These are phyloP conservation scores for Aspergillus pseudotamarii DNA, from an alignment of 2,329 filamentous ascomycete species.

Conservation along the genomic window DNA sequence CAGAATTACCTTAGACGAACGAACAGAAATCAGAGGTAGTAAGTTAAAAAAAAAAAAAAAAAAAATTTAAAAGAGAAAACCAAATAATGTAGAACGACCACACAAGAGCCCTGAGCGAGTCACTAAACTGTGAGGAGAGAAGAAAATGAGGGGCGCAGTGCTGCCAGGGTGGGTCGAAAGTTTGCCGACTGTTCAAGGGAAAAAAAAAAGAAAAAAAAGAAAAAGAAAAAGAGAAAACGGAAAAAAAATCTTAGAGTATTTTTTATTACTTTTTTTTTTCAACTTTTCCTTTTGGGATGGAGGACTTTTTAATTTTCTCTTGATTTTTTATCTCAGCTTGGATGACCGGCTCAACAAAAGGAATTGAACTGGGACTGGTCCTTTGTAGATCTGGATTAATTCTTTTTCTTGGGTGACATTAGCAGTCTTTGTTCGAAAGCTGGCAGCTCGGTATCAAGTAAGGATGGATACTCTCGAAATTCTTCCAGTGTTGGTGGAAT, in stretches of 20 bases:
- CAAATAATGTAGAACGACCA: constrained; percentile 7
- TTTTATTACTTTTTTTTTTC: background rate
- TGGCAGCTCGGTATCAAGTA: background rate
- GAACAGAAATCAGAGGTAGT: constrained; percentile 21
- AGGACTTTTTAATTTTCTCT: constrained; percentile 3
- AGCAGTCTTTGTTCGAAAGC: background rate
- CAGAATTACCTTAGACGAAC: constrained; percentile 24
- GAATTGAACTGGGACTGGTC: constrained; percentile 4
- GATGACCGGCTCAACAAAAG: constrained; percentile 8
- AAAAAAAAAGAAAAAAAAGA: background rate
- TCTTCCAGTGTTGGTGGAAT: background rate
- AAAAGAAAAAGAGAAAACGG: too few relatives aligned
- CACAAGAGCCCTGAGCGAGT: constrained; percentile 4
- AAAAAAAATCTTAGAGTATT: background rate
- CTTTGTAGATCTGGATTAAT: constrained; percentile 19
- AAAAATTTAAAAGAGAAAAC: constrained; percentile 4
- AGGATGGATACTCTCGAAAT: background rate
- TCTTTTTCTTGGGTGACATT: background rate
- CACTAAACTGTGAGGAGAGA: constrained; percentile 6
- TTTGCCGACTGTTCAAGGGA: constrained; percentile 20
- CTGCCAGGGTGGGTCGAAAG: constrained; percentile 24
- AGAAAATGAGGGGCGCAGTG: constrained; percentile 24
- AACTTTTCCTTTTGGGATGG: background rate
- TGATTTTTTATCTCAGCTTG: background rate
- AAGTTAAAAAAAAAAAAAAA: constrained; percentile 11